phyloP scores from a whole-genome alignment of 2,329 filamentous ascomycete species.

The Periconia sp. region DNA sequence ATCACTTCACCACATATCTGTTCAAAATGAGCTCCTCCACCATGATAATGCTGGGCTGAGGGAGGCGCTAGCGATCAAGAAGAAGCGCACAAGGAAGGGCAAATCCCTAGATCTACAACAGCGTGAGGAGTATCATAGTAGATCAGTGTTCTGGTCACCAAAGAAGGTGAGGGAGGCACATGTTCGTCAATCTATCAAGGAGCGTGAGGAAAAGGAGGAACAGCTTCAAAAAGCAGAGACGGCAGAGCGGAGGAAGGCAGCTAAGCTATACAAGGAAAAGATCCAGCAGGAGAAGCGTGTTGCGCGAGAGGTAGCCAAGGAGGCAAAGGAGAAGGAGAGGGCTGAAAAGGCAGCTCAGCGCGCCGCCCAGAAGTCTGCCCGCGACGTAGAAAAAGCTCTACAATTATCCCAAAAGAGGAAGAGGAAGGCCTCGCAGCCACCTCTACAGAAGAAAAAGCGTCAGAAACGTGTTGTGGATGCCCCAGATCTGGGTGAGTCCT shows the following conservation, averaged over 20 bases:
- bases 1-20: background rate
- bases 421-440: background rate
- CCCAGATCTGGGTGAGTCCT: background rate
- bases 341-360: too few species aligned
- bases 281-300: too few species aligned
- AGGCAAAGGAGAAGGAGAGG: too few species aligned
- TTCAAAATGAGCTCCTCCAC: too few species aligned
- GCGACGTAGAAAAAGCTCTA: slow-evolving; percentile 1
- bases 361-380: background rate
- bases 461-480: background rate
- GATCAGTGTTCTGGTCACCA: background rate
- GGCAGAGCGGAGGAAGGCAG: background rate
- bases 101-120: background rate
- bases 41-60: background rate
- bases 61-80: background rate
- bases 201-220: background rate
- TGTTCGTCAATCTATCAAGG: background rate
- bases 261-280: too few species aligned
- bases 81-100: background rate
- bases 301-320: too few species aligned
- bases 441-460: background rate
- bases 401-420: slow-evolving; percentile 1
- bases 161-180: too few species aligned
- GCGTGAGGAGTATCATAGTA: background rate
- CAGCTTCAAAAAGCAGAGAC: background rate